These are phyloP conservation scores for Thalassiosira pacifica DNA, from an alignment of 352 stramenopile genomes.

Conservation along the genomic window DNA sequence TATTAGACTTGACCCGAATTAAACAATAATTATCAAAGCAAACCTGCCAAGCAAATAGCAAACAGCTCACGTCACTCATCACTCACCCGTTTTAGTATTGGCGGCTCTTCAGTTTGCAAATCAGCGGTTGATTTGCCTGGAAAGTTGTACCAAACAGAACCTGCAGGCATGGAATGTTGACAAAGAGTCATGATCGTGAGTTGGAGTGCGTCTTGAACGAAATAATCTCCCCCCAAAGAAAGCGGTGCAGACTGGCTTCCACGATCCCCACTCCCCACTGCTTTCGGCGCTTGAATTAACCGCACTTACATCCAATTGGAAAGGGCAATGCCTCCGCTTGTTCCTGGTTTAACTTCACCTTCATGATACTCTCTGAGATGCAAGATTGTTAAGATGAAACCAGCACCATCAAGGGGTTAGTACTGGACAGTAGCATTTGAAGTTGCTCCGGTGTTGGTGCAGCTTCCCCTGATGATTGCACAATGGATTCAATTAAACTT, in stretches of 20 bases:
- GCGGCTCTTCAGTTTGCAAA: not conserved
- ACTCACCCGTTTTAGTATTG: conserved; percentile 19
- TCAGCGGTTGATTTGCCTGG: not conserved
- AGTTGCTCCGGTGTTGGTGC: too few relatives aligned
- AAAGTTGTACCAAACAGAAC: conserved; percentile 29
- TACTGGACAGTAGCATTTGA: too few relatives aligned
- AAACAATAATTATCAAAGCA: too few relatives aligned
- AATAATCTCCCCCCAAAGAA: not conserved
- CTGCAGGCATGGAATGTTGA: conserved; percentile 3
- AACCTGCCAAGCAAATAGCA: too few relatives aligned
- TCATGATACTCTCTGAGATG: too few relatives aligned
- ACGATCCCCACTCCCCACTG: not conserved
- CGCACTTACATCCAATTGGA: conserved; percentile 5
- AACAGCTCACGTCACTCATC: too few relatives aligned
- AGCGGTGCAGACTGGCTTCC: not conserved
- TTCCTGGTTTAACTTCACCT: conserved; percentile 16
- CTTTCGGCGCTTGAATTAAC: not conserved
- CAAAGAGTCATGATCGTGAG: not conserved
- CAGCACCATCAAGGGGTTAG: too few relatives aligned
- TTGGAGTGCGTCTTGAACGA: too few relatives aligned
- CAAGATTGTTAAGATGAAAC: too few relatives aligned
- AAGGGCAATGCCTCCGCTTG: conserved; percentile 22
- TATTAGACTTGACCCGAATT: too few relatives aligned
- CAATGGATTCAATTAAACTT: too few relatives aligned
- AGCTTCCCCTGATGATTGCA: too few relatives aligned